A percentile compares a stretch with the other conserved stretches of the same genome.
phyloP scores from a whole-genome alignment of 2,329 filamentous ascomycete genomes.

The Pezicula carpinea region DNA sequence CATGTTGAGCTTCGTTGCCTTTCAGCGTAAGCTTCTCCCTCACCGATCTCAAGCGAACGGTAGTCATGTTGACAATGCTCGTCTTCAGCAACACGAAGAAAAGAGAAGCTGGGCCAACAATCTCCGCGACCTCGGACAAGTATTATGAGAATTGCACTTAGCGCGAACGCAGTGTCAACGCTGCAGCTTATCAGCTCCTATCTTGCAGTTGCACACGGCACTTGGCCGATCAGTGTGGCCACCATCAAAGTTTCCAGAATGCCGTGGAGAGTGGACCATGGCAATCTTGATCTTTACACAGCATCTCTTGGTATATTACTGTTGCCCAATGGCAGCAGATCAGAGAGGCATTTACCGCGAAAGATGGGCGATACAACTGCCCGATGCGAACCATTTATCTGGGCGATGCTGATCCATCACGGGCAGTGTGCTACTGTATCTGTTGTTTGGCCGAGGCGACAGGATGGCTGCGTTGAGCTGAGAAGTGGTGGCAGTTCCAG shows the following conservation, averaged over 20 bases:
- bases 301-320: neutral
- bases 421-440: too few species aligned
- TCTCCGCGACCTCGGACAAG: neutral
- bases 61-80: neutral
- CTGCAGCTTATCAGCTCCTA: too few species aligned
- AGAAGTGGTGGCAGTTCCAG: too few species aligned
- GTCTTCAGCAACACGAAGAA: neutral
- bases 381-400: too few species aligned
- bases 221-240: too few species aligned
- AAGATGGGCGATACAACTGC: too few species aligned
- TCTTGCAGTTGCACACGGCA: too few species aligned
- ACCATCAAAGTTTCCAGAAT: too few species aligned
- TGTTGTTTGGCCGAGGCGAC: too few species aligned
- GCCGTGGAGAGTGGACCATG: neutral
- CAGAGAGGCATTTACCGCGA: neutral
- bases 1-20: constrained; percentile 30
- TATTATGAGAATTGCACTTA: neutral
- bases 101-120: neutral
- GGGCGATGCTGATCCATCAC: too few species aligned
- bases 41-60: neutral
- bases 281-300: neutral
- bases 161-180: neutral
- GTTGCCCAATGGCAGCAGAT: neutral
- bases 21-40: constrained; percentile 5
- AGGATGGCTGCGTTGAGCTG: too few species aligned